Evolutionary conservation across 352 stramenopile genomes (phyloP).

Genomic region (Phytophthora megakarya): DNA sequence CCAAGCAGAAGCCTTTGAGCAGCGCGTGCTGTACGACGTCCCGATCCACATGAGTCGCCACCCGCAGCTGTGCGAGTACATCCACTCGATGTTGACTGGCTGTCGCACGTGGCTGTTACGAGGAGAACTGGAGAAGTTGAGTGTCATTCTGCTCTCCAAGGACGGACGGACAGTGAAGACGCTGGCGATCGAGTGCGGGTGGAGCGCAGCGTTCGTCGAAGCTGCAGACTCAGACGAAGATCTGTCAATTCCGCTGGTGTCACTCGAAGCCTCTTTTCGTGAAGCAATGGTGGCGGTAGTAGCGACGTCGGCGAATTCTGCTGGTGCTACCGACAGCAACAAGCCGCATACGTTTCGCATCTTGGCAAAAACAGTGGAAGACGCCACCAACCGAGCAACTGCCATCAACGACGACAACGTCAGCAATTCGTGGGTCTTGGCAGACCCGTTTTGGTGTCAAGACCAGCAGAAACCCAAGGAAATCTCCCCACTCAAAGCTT

Average conservation of each 20-base stretch:
- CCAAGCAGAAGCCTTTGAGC: constrained; percentile 61
- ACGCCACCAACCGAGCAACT: constrained; percentile 38
- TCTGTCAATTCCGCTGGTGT: constrained; percentile 40
- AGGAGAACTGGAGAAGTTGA: constrained; percentile 73
- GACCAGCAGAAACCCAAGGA: constrained; percentile 33
- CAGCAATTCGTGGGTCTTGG: constrained; percentile 72
- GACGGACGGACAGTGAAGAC: constrained; percentile 51
- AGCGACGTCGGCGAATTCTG: constrained; percentile 29
- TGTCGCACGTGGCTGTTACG: constrained; percentile 64
- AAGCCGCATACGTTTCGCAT: constrained; percentile 69
- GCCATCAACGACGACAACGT: constrained; percentile 44
- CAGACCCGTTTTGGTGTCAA: constrained; percentile 60
- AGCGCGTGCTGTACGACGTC: constrained; percentile 69
- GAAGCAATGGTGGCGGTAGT: constrained; percentile 61
- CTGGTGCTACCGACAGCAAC: neutral
- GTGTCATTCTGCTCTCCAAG: constrained; percentile 57
- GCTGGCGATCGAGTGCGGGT: constrained; percentile 58
- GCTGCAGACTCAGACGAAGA: constrained; percentile 27
- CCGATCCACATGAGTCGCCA: constrained; percentile 83
- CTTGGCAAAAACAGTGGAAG: constrained; percentile 63
- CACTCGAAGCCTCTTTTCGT: constrained; percentile 73
- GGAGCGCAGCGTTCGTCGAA: constrained; percentile 32
- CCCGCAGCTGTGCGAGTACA: constrained; percentile 75
- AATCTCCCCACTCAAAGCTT: constrained; percentile 53
- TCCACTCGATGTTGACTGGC: constrained; percentile 70